A percentile compares a stretch with the other conserved stretches of the same genome.
Evolutionary conservation across 2,329 filamentous ascomycete species (phyloP).

Genomic region (Sarocladium kiliense): DNA sequence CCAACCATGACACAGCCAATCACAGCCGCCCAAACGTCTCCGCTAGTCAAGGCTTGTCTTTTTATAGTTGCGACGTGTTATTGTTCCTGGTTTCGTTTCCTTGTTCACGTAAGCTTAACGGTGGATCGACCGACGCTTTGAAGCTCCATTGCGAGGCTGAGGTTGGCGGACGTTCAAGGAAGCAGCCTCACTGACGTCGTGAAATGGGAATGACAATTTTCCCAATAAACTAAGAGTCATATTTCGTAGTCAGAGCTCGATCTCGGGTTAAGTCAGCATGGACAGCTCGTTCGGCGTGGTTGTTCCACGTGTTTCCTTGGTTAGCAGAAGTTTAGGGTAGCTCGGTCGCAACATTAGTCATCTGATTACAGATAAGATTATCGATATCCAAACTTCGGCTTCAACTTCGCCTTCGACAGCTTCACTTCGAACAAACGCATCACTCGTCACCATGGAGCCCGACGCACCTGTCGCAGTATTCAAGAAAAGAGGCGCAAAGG

Average conservation of each 20-base stretch:
- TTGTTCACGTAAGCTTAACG: background rate
- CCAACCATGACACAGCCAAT: background rate
- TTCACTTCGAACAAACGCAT: background rate
- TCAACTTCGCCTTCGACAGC: background rate
- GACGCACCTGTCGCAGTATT: slow-evolving; percentile 40
- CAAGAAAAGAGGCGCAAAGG: slow-evolving; percentile 79
- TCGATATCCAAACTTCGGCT: background rate
- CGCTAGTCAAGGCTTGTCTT: background rate
- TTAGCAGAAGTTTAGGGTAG: too few relatives aligned
- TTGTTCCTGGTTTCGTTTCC: background rate
- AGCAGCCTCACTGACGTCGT: background rate
- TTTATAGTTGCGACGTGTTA: background rate
- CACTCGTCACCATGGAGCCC: background rate
- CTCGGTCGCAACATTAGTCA: too few relatives aligned
- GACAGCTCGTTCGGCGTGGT: too few relatives aligned
- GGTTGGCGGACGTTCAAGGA: background rate
- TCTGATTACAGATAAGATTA: too few relatives aligned
- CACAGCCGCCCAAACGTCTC: background rate
- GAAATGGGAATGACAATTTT: too few relatives aligned
- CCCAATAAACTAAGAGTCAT: too few relatives aligned
- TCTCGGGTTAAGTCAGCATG: too few relatives aligned
- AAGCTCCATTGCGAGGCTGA: background rate
- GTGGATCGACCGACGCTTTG: background rate
- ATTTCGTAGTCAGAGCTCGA: too few relatives aligned
- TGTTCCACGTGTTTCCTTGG: too few relatives aligned